These are phyloP conservation scores for Chlamydomonas sp. DNA, from an alignment of 139 green algal genomes.

Conservation along the genomic window DNA sequence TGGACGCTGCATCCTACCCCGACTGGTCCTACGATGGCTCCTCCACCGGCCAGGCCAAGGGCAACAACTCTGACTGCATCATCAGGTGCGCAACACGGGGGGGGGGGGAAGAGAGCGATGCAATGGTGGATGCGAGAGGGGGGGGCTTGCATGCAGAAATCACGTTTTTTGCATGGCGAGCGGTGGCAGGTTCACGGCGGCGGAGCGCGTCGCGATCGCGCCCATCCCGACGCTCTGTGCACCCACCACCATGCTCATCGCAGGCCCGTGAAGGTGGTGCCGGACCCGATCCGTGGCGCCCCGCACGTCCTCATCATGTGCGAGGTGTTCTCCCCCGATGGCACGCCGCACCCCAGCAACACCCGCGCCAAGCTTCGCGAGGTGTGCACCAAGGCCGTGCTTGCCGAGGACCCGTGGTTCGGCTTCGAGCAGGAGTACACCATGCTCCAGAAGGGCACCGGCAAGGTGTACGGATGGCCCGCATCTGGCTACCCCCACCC, in stretches of 20 bases:
- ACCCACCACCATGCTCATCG: no score
- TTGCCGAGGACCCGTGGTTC: conserved; percentile 49
- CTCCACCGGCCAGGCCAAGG: conserved; percentile 80
- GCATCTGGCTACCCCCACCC: conserved; percentile 74
- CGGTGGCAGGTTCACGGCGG: no score
- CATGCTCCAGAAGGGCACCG: conserved; percentile 58
- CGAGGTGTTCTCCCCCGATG: conserved; percentile 68
- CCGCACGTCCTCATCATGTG: conserved; percentile 86
- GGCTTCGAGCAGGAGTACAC: conserved; percentile 92
- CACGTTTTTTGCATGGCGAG: no score
- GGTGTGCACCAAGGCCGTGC: conserved; percentile 11
- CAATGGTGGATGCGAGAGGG: no score
- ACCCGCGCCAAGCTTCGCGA: conserved; percentile 52
- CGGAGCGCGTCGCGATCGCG: no score
- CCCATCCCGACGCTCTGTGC: no score
- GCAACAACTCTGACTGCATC: conserved; percentile 90
- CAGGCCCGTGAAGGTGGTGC: conserved; percentile 65
- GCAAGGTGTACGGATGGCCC: conserved; percentile 70
- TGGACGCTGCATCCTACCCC: conserved; percentile 66
- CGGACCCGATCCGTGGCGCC: conserved; percentile 85
- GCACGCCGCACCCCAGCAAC: conserved; percentile 75
- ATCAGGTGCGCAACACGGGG: conserved; percentile 42
- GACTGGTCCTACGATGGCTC: conserved; percentile 84
- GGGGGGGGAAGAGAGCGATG: no score
- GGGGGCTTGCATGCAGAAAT: no score